Evolutionary conservation across 495 filamentous ascomycete species (phyloP).

Genomic region (Talaromyces liani): DNA sequence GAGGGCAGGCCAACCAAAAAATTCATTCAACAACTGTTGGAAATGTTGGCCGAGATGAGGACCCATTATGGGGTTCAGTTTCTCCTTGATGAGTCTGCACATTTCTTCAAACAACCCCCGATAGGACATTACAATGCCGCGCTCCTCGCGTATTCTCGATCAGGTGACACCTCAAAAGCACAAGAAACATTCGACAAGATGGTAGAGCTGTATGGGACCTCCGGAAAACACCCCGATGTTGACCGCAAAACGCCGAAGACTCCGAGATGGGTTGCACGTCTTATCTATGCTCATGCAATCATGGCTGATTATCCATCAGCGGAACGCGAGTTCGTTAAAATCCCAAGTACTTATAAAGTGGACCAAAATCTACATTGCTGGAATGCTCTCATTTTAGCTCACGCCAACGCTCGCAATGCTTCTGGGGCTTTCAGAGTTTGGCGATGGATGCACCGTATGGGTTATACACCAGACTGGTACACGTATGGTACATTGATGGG

Average conservation of each 20-base stretch:
- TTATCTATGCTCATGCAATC: conserved; percentile 61
- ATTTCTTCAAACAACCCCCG: conserved; percentile 22
- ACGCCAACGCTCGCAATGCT: conserved; percentile 57
- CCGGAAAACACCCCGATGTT: background rate
- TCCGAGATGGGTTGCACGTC: conserved; percentile 30
- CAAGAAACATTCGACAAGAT: conserved; percentile 26
- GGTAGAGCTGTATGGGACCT: conserved; percentile 24
- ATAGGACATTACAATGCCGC: conserved; percentile 23
- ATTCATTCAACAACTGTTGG: conserved; percentile 19
- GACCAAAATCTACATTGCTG: conserved; percentile 49
- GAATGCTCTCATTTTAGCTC: conserved; percentile 73
- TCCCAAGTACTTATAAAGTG: conserved; percentile 45
- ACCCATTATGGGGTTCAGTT: conserved; percentile 29
- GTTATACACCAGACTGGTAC: conserved; percentile 43
- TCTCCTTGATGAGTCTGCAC: conserved; percentile 47
- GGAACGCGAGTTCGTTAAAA: conserved; percentile 49
- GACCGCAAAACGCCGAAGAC: conserved; percentile 15
- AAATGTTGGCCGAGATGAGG: conserved; percentile 16
- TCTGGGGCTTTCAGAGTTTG: conserved; percentile 54
- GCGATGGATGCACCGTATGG: conserved; percentile 39
- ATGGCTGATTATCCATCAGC: conserved; percentile 53
- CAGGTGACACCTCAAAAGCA: conserved; percentile 23
- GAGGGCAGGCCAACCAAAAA: conserved; percentile 12
- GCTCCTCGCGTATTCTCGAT: conserved; percentile 23
- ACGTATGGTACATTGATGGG: conserved; percentile 68